Percentiles rank a stretch among this genome's conserved stretches.
phyloP scores from a whole-genome alignment of 2,329 filamentous ascomycete species.

The Parastagonospora avenae region DNA sequence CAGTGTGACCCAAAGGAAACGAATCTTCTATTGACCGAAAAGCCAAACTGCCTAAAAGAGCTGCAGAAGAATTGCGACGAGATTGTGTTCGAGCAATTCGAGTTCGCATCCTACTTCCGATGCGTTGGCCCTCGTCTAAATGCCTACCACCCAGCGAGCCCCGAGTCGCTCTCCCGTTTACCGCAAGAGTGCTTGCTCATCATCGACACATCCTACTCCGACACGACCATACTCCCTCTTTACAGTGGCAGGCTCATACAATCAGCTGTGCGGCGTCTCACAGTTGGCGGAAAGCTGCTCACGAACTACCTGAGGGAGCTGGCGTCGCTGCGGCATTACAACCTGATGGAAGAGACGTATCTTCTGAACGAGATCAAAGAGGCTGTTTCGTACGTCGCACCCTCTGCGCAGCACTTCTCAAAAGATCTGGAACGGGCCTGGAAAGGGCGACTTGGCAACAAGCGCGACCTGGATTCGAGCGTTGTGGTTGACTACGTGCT shows the following conservation, averaged over 20 bases:
- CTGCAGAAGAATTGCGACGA: constrained; percentile 92
- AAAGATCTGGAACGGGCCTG: constrained; percentile 80
- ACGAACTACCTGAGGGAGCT: constrained; percentile 92
- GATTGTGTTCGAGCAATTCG: constrained; percentile 96
- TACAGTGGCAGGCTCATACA: constrained; percentile 82
- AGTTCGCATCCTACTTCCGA: constrained; percentile 84
- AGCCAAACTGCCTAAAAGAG: constrained; percentile 78
- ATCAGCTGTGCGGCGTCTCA: constrained; percentile 78
- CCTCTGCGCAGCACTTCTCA: constrained; percentile 65
- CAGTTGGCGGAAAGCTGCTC: constrained; percentile 89
- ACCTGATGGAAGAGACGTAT: constrained; percentile 91
- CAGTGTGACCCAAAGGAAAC: constrained; percentile 78
- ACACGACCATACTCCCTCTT: constrained; percentile 87
- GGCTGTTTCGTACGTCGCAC: constrained; percentile 79
- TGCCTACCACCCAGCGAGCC: constrained; percentile 68
- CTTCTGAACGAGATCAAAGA: constrained; percentile 98
- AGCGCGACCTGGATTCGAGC: constrained; percentile 55
- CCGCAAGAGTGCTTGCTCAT: constrained; percentile 84
- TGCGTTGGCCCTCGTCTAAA: constrained; percentile 75
- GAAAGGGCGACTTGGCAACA: constrained; percentile 67
- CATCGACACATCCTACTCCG: constrained; percentile 90
- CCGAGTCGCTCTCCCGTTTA: constrained; percentile 51
- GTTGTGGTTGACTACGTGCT: constrained; percentile 91
- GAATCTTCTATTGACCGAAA: constrained; percentile 83
- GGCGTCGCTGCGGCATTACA: constrained; percentile 88